Conservation (phyloP, 2,329 filamentous ascomycete genomes). For the Stemphylium beticola region DNA sequence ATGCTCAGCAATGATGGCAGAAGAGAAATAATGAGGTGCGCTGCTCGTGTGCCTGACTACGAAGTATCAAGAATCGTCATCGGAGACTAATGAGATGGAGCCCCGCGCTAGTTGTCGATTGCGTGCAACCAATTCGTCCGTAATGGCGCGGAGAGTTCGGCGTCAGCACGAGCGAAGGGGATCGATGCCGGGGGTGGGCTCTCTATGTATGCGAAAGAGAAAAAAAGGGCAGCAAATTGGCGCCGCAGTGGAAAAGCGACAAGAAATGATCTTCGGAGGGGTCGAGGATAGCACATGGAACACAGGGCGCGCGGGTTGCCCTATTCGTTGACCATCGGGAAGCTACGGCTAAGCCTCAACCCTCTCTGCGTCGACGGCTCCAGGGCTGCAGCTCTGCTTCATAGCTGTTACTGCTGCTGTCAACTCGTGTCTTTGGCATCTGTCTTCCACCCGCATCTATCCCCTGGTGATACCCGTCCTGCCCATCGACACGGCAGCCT, state of each 20-base stretch:
- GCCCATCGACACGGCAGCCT: neutral
- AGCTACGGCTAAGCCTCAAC: slow-evolving; percentile 15
- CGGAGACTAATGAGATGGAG: slow-evolving; percentile 11
- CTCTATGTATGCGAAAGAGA: neutral
- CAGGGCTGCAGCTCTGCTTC: neutral
- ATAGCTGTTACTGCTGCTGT: neutral
- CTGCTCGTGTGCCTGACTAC: slow-evolving; percentile 17
- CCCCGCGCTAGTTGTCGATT: slow-evolving; percentile 18
- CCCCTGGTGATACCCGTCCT: neutral
- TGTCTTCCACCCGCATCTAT: neutral
- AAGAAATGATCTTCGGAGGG: slow-evolving; percentile 17
- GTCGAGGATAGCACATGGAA: slow-evolving; percentile 7
- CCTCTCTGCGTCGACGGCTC: neutral
- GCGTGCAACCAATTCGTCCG: slow-evolving; percentile 11
- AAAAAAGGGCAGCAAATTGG: neutral
- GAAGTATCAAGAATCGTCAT: slow-evolving; percentile 29
- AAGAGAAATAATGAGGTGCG: neutral
- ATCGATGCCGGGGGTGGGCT: neutral
- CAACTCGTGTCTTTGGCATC: neutral
- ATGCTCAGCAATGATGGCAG: slow-evolving; percentile 8
- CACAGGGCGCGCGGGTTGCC: slow-evolving; percentile 16
- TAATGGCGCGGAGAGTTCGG: slow-evolving; percentile 15
- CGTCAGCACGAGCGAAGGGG: neutral
- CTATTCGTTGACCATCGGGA: slow-evolving; percentile 15
- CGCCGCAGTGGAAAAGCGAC: slow-evolving; percentile 7